phyloP scores from a whole-genome alignment of 2,329 filamentous ascomycete species.

The Neopestalotiopsis sp. region DNA sequence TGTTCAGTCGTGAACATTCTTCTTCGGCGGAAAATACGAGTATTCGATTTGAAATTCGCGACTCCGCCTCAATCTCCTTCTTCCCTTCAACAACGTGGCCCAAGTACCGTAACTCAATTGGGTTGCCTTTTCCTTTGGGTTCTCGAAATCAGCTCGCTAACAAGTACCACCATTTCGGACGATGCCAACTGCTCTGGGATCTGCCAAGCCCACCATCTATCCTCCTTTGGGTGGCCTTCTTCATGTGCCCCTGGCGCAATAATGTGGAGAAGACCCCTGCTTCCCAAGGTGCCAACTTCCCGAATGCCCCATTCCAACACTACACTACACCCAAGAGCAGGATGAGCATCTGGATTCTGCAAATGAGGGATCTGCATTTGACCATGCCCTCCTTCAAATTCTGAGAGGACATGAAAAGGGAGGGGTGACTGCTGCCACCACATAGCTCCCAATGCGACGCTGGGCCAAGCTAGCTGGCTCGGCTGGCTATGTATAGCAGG shows the following conservation, averaged over 20 bases:
- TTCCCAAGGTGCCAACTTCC: background rate
- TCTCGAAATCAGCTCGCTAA: background rate
- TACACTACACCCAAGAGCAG: too few relatives aligned
- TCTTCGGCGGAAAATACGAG: background rate
- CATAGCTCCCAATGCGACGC: background rate
- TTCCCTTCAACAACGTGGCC: background rate
- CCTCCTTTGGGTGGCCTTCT: background rate
- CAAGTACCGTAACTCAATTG: background rate
- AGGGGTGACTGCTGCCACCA: background rate
- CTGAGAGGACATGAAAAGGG: background rate
- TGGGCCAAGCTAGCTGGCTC: background rate
- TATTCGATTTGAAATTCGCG: background rate
- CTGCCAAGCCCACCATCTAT: background rate
- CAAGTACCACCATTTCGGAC: background rate
- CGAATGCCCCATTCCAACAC: background rate
- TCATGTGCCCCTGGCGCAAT: background rate
- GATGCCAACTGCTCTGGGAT: background rate
- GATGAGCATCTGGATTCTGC: background rate
- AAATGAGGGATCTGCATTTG: slow-evolving; percentile 11
- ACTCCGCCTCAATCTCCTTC: background rate
- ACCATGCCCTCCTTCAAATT: background rate
- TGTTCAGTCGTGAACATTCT: background rate
- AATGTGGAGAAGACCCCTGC: slow-evolving; percentile 18
- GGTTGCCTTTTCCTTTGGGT: background rate
- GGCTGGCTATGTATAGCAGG: background rate